These are phyloP conservation scores for Tolypocladium amazonense DNA, from an alignment of 2,329 filamentous ascomycete genomes.

Conservation along the genomic window DNA sequence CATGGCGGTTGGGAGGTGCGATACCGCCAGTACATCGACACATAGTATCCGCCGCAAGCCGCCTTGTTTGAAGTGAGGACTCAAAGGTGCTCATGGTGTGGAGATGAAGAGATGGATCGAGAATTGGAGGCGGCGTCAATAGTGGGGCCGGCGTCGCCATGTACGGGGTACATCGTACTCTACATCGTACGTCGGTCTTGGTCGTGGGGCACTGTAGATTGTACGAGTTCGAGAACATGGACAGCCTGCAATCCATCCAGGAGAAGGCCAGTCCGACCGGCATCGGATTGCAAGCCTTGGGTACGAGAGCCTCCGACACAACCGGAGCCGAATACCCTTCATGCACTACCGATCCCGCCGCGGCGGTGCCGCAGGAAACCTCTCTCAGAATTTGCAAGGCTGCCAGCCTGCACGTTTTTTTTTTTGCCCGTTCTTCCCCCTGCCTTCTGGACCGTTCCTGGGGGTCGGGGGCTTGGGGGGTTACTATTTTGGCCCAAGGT, in stretches of 20 bases:
- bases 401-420: neutral
- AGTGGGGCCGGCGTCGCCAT: neutral
- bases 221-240: neutral
- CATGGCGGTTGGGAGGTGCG: neutral
- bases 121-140: constrained; percentile 1
- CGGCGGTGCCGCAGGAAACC: neutral
- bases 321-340: neutral
- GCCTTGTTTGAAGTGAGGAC: constrained; percentile 5
- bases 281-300: neutral
- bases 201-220: neutral
- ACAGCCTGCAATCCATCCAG: neutral
- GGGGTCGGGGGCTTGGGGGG: no score
- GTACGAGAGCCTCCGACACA: neutral
- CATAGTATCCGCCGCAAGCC: constrained; percentile 6
- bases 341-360: neutral
- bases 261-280: neutral
- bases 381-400: neutral
- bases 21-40: neutral
- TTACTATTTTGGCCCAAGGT: constrained; percentile 1
- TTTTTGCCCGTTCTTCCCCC: neutral
- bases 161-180: neutral
- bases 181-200: neutral
- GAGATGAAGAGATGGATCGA: constrained; percentile 6
- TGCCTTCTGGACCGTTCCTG: constrained; percentile 1
- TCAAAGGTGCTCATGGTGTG: constrained; percentile 6